A percentile compares a stretch with the other conserved stretches of the same genome.
Conservation (phyloP, 2,329 filamentous ascomycete genomes). For the Colletotrichum euphorbiae region DNA sequence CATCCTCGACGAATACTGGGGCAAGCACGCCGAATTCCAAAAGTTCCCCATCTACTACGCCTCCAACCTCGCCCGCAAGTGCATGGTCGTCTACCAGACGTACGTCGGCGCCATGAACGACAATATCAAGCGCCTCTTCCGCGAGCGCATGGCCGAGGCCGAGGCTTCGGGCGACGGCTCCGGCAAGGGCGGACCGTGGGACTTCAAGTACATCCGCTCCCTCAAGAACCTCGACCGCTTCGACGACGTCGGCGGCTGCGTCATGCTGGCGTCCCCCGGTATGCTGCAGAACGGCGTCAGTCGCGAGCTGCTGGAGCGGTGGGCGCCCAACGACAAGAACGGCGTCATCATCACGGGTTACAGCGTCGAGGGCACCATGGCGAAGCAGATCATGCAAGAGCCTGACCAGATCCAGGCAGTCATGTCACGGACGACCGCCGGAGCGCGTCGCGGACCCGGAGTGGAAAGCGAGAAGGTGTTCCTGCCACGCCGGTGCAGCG, state of each 20-base stretch:
- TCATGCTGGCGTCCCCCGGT: conserved; percentile 97
- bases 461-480: conserved; percentile 86
- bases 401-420: conserved; percentile 95
- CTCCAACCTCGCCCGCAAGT: conserved; percentile 92
- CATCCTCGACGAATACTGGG: conserved; percentile 98
- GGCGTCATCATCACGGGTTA: conserved; percentile 99
- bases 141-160: conserved; percentile 90
- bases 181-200: conserved; percentile 90
- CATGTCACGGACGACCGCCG: conserved; percentile 80
- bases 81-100: conserved; percentile 98
- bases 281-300: conserved; percentile 98
- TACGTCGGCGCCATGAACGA: conserved; percentile 99
- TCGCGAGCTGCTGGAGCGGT: conserved; percentile 90
- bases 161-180: conserved; percentile 81
- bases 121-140: conserved; percentile 96
- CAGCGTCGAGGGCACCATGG: conserved; percentile 98
- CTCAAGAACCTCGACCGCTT: conserved; percentile 95
- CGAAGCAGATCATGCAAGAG: conserved; percentile 93
- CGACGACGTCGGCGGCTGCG: conserved; percentile 93
- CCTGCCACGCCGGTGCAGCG: conserved; percentile 91
- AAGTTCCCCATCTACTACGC: conserved; percentile 98
- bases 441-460: conserved; percentile 71
- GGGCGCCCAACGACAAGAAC: conserved; percentile 96
- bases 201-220: conserved; percentile 93
- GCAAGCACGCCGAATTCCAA: conserved; percentile 86